Evolutionary conservation across 495 filamentous ascomycete genomes (phyloP), one percentile per base, ranked within the genome.

Genomic region (Penicillium maclennaniae): DNA sequence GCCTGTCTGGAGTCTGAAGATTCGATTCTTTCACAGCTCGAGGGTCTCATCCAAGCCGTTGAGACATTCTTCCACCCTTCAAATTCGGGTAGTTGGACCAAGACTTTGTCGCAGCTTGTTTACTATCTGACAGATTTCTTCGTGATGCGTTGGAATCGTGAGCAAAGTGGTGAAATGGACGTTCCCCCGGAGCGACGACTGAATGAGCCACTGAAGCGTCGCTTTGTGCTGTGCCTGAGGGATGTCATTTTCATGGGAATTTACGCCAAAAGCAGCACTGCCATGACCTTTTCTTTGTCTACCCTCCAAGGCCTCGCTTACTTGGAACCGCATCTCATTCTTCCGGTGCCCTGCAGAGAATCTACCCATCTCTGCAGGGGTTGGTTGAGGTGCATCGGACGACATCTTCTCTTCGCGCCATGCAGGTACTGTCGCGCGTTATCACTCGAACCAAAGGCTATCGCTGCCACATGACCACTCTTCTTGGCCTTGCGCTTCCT

Each of bases 21-120:
- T 53, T 97, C 92, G 1, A 81, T 96, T 46, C 68, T 98, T 56
- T 78, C 86, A 23, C 89, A 87, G 54, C 82, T 99, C 2, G 95
- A 99, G 66, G 93, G 91, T 7, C 77, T 99, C 37, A 89, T 99
- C 56, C 87, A 97, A 64, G 95, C 90, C 14, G 87, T 97, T 42
- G 93, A 99, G 66, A 99, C 93, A 2, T 99, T 97, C 72, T 99
- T 96, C 76, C 93, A 99, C 58, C 93, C 93, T 16, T 97, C 95
- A 10, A 99, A 99, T 67, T 89, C 93, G 43, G 93, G 93, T 8
- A 72, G 65, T 37, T 99, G 93, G 93, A 96, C 92, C 0, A 89
- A 85, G 64, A 90, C 89, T 44, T 73, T 99, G 16, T 85, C 89
- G 0, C 92, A 97, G 62, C 76, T 99, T 43, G 87, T 95, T 23